phyloP scores from a whole-genome alignment of 106 monocot genomes.

The Allium fistulosum region DNA sequence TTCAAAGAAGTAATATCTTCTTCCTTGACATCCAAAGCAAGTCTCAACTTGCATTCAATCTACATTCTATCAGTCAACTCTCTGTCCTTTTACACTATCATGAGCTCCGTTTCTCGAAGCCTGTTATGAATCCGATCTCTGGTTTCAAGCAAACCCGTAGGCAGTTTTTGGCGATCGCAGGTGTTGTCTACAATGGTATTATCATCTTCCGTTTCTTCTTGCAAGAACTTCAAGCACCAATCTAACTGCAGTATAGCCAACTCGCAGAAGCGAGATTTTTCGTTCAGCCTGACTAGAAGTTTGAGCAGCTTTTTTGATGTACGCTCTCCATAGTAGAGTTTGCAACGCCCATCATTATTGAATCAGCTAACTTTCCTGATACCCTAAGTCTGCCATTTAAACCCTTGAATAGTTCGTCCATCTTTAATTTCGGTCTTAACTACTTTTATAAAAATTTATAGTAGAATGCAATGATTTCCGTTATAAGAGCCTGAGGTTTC shows the following conservation, averaged over 20 bases:
- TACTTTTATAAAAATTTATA: background rate
- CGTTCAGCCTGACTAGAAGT: constrained; percentile 51
- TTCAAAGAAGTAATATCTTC: constrained; percentile 30
- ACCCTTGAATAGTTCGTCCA: constrained; percentile 45
- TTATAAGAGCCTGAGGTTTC: no score
- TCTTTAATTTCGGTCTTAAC: constrained; percentile 4
- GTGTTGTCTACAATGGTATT: constrained; percentile 14
- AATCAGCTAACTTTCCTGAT: constrained; percentile 57
- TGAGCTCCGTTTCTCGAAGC: constrained; percentile 54
- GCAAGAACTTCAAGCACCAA: constrained; percentile 61
- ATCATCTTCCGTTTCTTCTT: constrained; percentile 45
- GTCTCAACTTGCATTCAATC: constrained; percentile 27
- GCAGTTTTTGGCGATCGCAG: constrained; percentile 30
- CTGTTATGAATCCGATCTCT: constrained; percentile 40
- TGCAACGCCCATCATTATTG: constrained; percentile 70
- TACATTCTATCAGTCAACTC: constrained; percentile 37
- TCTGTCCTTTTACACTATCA: constrained; percentile 48
- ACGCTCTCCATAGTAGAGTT: constrained; percentile 72
- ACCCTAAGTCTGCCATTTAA: constrained; percentile 38
- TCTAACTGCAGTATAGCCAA: constrained; percentile 72
- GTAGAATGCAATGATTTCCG: no score
- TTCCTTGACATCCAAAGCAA: constrained; percentile 41
- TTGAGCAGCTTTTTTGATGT: constrained; percentile 45
- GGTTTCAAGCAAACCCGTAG: constrained; percentile 36
- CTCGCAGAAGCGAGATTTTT: constrained; percentile 66